These are phyloP conservation scores for Cantharellus cinnabarinus DNA, from an alignment of 768 basidiomycete species.

Conservation along the genomic window DNA sequence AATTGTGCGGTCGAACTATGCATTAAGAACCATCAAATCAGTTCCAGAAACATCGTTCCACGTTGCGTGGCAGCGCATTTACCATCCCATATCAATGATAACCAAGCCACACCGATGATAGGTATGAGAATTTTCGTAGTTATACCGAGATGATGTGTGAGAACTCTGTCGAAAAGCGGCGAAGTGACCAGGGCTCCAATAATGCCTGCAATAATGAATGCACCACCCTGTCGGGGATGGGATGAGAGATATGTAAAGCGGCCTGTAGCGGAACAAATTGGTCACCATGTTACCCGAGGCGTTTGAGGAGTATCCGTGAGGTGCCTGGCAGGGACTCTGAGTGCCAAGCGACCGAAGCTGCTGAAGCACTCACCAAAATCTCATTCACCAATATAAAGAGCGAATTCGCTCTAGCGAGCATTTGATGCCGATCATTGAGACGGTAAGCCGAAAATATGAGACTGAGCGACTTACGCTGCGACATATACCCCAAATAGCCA, in stretches of 20 bases:
- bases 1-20: constrained; percentile 41
- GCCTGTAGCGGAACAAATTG: constrained; percentile 22
- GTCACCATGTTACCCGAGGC: constrained; percentile 37
- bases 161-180: constrained; percentile 65
- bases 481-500: constrained; percentile 44
- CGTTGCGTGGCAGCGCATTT: constrained; percentile 10
- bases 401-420: constrained; percentile 30
- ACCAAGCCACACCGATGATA: constrained; percentile 35
- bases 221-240: constrained; percentile 6
- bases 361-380: constrained; percentile 31
- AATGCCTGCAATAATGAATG: constrained; percentile 29
- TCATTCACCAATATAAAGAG: constrained; percentile 49
- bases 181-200: constrained; percentile 44
- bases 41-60: neutral
- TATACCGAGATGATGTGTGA: constrained; percentile 48
- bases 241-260: neutral
- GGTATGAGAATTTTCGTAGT: constrained; percentile 42
- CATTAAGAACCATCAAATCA: neutral
- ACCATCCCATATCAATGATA: constrained; percentile 70
- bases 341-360: neutral
- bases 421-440: neutral
- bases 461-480: constrained; percentile 29
- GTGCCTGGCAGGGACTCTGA: constrained; percentile 25
- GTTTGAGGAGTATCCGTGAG: constrained; percentile 47
- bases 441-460: neutral